Percentiles rank a stretch among this genome's conserved stretches.
Conservation (phyloP, 179 eudicot genomes). For the Sideroxylon spinosum region DNA sequence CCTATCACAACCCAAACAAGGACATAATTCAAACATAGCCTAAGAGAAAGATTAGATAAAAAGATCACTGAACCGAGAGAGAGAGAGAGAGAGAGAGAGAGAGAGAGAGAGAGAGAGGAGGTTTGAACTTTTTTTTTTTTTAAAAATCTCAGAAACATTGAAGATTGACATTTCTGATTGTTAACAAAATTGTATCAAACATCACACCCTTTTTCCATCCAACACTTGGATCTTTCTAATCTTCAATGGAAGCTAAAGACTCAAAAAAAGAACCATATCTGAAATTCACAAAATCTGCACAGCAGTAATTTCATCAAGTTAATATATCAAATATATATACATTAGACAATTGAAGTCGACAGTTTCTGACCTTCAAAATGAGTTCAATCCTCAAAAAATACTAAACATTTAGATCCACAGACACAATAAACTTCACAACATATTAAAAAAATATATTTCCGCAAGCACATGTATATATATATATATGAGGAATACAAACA, state of each 20-base stretch:
- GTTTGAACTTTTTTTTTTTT: neutral
- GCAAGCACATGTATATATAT: neutral
- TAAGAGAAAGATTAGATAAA: too few relatives aligned
- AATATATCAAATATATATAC: neutral
- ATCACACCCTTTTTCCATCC: neutral
- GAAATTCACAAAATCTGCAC: neutral
- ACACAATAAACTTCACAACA: neutral
- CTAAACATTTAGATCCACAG: neutral
- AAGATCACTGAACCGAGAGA: too few relatives aligned
- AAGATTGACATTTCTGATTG: neutral
- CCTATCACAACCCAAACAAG: too few relatives aligned
- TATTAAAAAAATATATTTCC: neutral
- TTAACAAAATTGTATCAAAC: neutral
- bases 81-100: neutral
- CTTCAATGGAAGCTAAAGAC: neutral
- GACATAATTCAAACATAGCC: too few relatives aligned
- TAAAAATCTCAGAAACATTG: neutral
- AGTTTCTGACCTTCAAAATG: constrained; percentile 2
- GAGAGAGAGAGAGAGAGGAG: neutral
- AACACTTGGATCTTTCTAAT: neutral
- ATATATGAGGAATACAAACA: neutral
- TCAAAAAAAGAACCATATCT: neutral
- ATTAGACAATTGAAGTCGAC: neutral
- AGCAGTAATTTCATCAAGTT: neutral
- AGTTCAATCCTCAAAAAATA: neutral